These are phyloP conservation scores for Bacidia gigantensis DNA, from an alignment of 495 filamentous ascomycete species.

Conservation along the genomic window DNA sequence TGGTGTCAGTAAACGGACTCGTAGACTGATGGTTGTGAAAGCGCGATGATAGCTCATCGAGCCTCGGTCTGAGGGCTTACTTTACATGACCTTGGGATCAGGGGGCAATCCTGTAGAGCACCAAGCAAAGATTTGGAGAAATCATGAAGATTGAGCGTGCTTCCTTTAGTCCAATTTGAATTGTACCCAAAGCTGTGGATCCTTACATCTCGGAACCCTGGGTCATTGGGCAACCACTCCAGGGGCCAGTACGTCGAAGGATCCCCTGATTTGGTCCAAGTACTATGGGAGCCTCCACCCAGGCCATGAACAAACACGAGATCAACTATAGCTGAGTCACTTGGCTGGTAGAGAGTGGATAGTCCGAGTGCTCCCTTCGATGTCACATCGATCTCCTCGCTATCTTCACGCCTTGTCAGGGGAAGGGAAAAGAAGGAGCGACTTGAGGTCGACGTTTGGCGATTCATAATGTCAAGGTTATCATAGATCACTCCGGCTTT, in stretches of 20 bases:
- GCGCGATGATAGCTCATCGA: no score
- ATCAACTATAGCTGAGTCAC: slow-evolving; percentile 12
- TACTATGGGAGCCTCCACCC: slow-evolving; percentile 22
- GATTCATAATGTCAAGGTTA: no score
- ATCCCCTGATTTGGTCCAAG: slow-evolving; percentile 23
- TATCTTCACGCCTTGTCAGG: neutral
- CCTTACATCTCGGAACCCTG: slow-evolving; percentile 21
- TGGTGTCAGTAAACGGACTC: no score
- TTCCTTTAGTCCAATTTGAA: slow-evolving; percentile 22
- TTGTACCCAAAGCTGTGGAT: slow-evolving; percentile 30
- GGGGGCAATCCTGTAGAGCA: slow-evolving; percentile 24
- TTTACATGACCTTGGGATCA: neutral
- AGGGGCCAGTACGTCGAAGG: slow-evolving; percentile 25
- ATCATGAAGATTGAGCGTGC: slow-evolving; percentile 28
- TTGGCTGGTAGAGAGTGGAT: slow-evolving; percentile 5
- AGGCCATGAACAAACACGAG: slow-evolving; percentile 29
- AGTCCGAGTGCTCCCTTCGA: slow-evolving; percentile 8
- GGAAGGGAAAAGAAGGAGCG: slow-evolving; percentile 5
- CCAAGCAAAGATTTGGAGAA: slow-evolving; percentile 31
- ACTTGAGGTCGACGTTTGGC: no score
- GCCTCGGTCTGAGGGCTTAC: neutral
- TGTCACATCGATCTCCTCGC: neutral
- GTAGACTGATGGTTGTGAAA: no score
- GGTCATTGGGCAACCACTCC: slow-evolving; percentile 26
- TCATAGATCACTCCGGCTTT: no score